Evolutionary conservation across 2,329 filamentous ascomycete species (phyloP).

Genomic region (Graphilbum fragrans): DNA sequence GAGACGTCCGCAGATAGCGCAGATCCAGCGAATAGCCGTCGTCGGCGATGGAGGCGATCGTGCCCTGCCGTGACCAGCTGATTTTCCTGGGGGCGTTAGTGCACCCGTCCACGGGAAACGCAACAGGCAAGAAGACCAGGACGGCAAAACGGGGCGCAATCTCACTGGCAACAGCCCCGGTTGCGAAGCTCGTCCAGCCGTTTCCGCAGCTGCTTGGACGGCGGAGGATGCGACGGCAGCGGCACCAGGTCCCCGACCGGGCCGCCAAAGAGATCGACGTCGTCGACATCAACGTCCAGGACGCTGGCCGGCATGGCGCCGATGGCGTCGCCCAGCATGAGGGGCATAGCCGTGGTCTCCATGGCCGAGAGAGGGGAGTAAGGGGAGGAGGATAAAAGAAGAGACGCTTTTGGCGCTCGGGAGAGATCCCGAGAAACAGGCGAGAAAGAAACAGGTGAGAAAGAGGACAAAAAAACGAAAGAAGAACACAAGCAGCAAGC

Average conservation of each 20-base stretch:
- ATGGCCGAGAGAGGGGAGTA: not conserved
- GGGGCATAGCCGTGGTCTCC: slow-evolving; percentile 3
- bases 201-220: slow-evolving; percentile 55
- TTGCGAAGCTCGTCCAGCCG: slow-evolving; percentile 66
- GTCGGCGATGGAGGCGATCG: slow-evolving; percentile 66
- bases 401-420: too few species aligned
- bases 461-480: too few species aligned
- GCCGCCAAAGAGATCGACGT: slow-evolving; percentile 38
- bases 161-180: slow-evolving; percentile 73
- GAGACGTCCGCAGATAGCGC: slow-evolving; percentile 57
- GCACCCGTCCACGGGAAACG: not conserved
- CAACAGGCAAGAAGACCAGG: not conserved
- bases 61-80: slow-evolving; percentile 79
- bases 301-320: slow-evolving; percentile 36
- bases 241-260: slow-evolving; percentile 27
- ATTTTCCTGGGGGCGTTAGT: slow-evolving; percentile 47
- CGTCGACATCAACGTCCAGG: slow-evolving; percentile 54
- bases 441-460: too few species aligned
- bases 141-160: not conserved
- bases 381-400: not conserved
- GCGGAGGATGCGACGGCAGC: slow-evolving; percentile 32
- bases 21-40: slow-evolving; percentile 62
- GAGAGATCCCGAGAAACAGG: too few species aligned
- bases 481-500: too few species aligned
- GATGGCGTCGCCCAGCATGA: slow-evolving; percentile 8